Evolutionary conservation across 78 protist species (phyloP), one percentile per base, ranked within the genome.

Genomic region (Dictyostelium intermedium): DNA sequence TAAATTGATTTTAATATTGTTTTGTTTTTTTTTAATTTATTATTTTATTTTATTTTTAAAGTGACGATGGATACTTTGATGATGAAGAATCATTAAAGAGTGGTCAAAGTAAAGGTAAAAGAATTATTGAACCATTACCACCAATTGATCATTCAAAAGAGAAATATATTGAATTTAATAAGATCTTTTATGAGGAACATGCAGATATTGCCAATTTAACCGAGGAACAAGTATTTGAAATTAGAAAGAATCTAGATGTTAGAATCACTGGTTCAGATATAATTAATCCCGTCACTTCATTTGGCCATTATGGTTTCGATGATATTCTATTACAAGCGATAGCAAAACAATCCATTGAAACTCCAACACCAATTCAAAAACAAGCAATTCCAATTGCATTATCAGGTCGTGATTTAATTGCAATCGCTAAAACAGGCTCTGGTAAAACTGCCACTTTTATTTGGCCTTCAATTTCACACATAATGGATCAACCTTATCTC

Each of bases 401-500:
- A 84, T 16, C 69, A 11, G 99, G 99, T 10, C 84, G 98, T 41
- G 99, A 98, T 60, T 5, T 98, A 23, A 95, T 98, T 32, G 99
- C 97, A 9, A 50, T 80, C 47, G 98, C 98, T 13, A 63, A 96
- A 63, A 98, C 99, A 0, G 99, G 98, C 18, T 60, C 94, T 14
- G 96, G 96, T 41, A 93, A 93, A 37, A 93, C 96, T 5, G 96
- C 96, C 5, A 69, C 96, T 7, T 93, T 93, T 18, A 85, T 93
- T 9, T 85, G 91, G 96, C 98, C 98, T 11, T 43, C 96, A 37
- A 34, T 96, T 5, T 25, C 63, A 2, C 98, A 97, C 50, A 80
- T 92, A 37, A 20, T 78, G 92, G 91, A 77, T 32, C 98, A 95
- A 81, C 91, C 85, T 2, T 80, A 74, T 27, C 83, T 87, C 1